Evolutionary conservation across 73 alveolate genomes (phyloP).

Genomic region (Blepharisma stoltei): DNA sequence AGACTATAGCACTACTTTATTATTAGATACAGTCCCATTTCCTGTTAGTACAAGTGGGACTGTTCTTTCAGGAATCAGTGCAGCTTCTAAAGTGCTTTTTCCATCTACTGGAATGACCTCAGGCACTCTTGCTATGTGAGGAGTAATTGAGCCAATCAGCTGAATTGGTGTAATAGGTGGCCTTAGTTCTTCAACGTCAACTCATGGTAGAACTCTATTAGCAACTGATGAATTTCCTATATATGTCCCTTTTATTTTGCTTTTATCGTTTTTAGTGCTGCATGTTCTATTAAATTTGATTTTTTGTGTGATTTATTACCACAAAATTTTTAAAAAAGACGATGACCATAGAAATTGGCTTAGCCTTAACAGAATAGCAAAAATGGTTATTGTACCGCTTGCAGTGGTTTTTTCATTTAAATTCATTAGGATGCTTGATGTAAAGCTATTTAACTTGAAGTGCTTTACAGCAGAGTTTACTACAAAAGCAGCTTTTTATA

Average conservation of each 20-base stretch:
- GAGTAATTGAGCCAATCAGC: constrained; percentile 1
- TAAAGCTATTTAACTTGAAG: background rate
- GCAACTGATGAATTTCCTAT: background rate
- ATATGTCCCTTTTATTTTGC: background rate
- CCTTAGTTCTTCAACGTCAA: background rate
- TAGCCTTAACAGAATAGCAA: background rate
- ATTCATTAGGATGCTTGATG: background rate
- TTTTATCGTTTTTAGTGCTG: background rate
- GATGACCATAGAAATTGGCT: background rate
- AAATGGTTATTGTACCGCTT: background rate
- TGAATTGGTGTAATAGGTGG: constrained; percentile 1
- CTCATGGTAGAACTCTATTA: background rate
- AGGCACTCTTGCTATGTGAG: background rate
- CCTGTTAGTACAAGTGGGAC: background rate
- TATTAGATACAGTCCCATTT: background rate
- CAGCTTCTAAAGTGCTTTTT: constrained; percentile 3
- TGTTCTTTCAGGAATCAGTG: background rate
- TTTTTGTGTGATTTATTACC: background rate
- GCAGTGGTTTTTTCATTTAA: background rate
- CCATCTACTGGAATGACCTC: background rate
- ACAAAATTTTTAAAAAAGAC: constrained; percentile 7
- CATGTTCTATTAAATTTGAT: background rate
- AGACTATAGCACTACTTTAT: too few relatives aligned
- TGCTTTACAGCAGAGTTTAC: background rate
- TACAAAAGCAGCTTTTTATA: background rate